phyloP scores from a whole-genome alignment of 192 early-diverging fungal genomes.

The Chytriomyces sp. region DNA sequence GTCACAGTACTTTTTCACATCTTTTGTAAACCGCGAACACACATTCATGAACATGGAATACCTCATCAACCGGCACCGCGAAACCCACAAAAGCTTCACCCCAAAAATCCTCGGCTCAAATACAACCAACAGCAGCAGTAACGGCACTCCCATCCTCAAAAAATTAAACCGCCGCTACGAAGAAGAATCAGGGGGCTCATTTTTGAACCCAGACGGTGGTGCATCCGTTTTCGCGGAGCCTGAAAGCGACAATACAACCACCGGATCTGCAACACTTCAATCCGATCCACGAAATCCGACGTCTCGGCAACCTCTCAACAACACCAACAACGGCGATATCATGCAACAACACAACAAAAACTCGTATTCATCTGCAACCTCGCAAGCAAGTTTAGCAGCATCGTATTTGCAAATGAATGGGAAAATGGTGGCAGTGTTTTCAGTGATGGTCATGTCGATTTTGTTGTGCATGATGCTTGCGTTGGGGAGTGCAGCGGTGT shows the following conservation, averaged over 20 bases:
- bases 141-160: neutral
- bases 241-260: neutral
- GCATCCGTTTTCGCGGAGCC: neutral
- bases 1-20: slow-evolving; percentile 37
- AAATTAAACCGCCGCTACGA: too few relatives aligned
- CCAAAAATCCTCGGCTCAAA: neutral
- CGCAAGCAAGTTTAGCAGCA: neutral
- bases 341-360: too few relatives aligned
- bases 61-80: slow-evolving; percentile 30
- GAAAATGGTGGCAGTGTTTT: neutral
- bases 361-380: too few relatives aligned
- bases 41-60: slow-evolving; percentile 33
- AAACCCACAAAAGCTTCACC: neutral
- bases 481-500: slow-evolving; percentile 28
- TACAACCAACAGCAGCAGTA: neutral
- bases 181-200: neutral
- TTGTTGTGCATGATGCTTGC: slow-evolving; percentile 29
- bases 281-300: neutral
- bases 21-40: slow-evolving; percentile 36
- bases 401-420: neutral
- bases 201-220: neutral
- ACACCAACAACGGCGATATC: neutral
- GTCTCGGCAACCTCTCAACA: neutral
- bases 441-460: slow-evolving; percentile 19
- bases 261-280: neutral